These are phyloP conservation scores for Candida tibetensis DNA, from an alignment of 805 yeast genomes.

Conservation along the genomic window DNA sequence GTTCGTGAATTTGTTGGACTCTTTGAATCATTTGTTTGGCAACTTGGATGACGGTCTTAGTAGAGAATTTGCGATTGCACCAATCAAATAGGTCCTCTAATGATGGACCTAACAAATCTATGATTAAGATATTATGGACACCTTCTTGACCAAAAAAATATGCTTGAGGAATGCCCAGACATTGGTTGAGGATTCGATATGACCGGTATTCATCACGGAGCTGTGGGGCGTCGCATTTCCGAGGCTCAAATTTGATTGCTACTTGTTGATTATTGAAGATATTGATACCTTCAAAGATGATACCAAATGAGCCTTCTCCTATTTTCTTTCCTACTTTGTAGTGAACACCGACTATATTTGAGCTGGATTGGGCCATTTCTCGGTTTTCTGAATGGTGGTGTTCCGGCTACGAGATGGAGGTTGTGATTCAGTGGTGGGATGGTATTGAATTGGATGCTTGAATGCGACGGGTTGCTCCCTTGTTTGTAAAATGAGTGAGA, in stretches of 20 bases:
- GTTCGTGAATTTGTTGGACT: conserved; percentile 83
- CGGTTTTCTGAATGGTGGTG: background rate
- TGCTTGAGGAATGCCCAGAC: conserved; percentile 89
- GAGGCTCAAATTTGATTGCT: conserved; percentile 95
- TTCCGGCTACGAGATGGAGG: background rate
- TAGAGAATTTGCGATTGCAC: conserved; percentile 89
- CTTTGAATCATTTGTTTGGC: conserved; percentile 92
- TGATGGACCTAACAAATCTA: conserved; percentile 93
- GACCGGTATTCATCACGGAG: conserved; percentile 94
- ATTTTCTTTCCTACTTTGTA: conserved; percentile 96
- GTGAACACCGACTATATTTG: conserved; percentile 86
- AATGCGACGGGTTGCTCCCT: background rate
- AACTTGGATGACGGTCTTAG: conserved; percentile 88
- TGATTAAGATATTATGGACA: conserved; percentile 88
- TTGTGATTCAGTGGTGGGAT: background rate
- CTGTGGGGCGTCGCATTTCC: conserved; percentile 97
- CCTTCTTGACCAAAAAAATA: conserved; percentile 99
- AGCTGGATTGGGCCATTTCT: conserved; percentile 37
- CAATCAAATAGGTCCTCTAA: conserved; percentile 96
- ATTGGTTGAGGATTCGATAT: conserved; percentile 81
- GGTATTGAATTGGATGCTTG: background rate
- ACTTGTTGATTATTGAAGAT: conserved; percentile 89
- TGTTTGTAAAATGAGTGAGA: background rate
- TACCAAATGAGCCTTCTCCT: conserved; percentile 98
- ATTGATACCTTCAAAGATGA: conserved; percentile 92